These are phyloP conservation scores for Hanseniaspora mollemarum DNA, from an alignment of 805 yeast species.

Conservation along the genomic window DNA sequence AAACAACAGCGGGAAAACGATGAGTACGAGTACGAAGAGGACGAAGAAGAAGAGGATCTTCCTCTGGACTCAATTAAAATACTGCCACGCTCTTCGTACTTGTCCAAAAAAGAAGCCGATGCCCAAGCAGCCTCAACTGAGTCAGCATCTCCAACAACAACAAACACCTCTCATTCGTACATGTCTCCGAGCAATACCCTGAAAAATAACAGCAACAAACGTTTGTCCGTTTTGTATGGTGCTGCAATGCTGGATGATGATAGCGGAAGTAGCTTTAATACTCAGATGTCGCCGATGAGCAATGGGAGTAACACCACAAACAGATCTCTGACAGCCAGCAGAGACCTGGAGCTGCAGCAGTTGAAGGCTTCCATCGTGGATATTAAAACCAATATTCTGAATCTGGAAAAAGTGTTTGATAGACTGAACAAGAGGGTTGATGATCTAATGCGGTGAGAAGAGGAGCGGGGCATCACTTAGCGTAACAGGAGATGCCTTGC, in stretches of 20 bases:
- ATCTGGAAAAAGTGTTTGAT: not conserved
- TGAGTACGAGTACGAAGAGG: not conserved
- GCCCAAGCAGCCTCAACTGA: not conserved
- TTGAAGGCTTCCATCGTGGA: not conserved
- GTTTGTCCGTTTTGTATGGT: slow-evolving; percentile 9
- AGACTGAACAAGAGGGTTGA: not conserved
- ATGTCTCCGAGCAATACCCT: not conserved
- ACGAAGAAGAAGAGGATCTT: not conserved
- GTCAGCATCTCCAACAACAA: not conserved
- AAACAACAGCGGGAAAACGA: not conserved
- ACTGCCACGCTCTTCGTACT: slow-evolving; percentile 8
- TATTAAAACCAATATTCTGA: not conserved
- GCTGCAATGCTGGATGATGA: slow-evolving; percentile 11
- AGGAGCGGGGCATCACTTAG: no score
- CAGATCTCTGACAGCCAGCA: not conserved
- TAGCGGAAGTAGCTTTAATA: not conserved
- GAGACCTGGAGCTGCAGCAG: slow-evolving; percentile 8
- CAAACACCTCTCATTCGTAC: not conserved
- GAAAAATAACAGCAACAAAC: not conserved
- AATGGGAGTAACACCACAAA: not conserved
- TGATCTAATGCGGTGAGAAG: not conserved
- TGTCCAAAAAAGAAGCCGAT: not conserved
- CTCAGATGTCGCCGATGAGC: not conserved
- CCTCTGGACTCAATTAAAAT: slow-evolving; percentile 14
- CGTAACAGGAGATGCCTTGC: no score